These are phyloP conservation scores for Niebla homalea DNA, from an alignment of 495 filamentous ascomycete genomes.

Conservation along the genomic window DNA sequence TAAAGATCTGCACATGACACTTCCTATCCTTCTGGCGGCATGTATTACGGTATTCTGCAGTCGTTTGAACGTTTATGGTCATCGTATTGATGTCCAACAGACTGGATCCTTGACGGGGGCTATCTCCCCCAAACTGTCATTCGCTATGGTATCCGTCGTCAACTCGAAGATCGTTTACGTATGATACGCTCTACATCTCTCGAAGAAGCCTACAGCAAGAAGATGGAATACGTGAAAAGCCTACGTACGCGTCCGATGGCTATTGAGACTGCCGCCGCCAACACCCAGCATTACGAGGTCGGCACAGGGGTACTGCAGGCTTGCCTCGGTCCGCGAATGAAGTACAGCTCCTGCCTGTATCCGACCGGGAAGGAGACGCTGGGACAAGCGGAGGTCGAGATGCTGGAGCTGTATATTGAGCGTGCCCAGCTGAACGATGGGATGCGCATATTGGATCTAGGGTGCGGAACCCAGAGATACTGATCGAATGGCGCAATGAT, in stretches of 20 bases:
- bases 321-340: slow-evolving; percentile 49
- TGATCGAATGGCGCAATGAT: slow-evolving; percentile 1
- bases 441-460: slow-evolving; percentile 48
- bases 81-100: slow-evolving; percentile 10
- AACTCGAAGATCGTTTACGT: slow-evolving; percentile 38
- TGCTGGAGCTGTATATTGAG: slow-evolving; percentile 46
- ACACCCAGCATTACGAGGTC: slow-evolving; percentile 57
- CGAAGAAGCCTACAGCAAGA: slow-evolving; percentile 32
- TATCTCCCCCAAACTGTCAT: slow-evolving; percentile 45
- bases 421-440: slow-evolving; percentile 42
- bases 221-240: slow-evolving; percentile 43
- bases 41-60: slow-evolving; percentile 20
- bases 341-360: slow-evolving; percentile 50
- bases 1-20: no score
- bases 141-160: slow-evolving; percentile 28
- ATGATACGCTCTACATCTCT: slow-evolving; percentile 34
- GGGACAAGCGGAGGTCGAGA: slow-evolving; percentile 48
- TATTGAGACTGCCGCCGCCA: slow-evolving; percentile 45
- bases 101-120: slow-evolving; percentile 44
- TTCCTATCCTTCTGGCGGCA: not conserved
- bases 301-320: slow-evolving; percentile 42
- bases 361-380: slow-evolving; percentile 40
- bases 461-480: slow-evolving; percentile 26
- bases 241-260: slow-evolving; percentile 45
- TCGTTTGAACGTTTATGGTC: not conserved